Evolutionary conservation across 208 protist genomes (phyloP).

Genomic region (Spironucleus salmonicida): DNA sequence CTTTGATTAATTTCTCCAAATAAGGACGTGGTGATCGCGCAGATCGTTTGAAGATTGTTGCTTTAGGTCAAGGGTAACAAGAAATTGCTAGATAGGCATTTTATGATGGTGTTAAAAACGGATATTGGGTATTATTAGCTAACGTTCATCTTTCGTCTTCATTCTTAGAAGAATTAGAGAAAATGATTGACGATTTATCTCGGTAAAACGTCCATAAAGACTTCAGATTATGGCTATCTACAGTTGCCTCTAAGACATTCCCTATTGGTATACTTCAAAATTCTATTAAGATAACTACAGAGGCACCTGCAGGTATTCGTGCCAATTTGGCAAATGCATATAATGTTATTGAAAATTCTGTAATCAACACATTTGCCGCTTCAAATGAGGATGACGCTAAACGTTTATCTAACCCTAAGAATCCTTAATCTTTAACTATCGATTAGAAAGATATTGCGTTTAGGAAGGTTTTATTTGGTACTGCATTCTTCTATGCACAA

Average conservation of each 20-base stretch:
- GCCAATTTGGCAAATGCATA: slow-evolving; percentile 84
- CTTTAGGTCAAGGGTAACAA: slow-evolving; percentile 83
- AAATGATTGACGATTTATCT: slow-evolving; percentile 73
- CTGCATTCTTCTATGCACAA: slow-evolving; percentile 90
- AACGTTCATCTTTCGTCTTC: slow-evolving; percentile 90
- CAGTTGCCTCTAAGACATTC: slow-evolving; percentile 76
- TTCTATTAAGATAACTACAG: slow-evolving; percentile 91
- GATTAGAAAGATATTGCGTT: slow-evolving; percentile 53
- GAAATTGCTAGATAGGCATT: slow-evolving; percentile 73
- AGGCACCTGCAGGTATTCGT: slow-evolving; percentile 86
- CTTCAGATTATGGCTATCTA: slow-evolving; percentile 94
- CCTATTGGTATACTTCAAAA: slow-evolving; percentile 50
- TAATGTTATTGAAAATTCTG: slow-evolving; percentile 64
- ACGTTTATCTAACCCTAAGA: slow-evolving; percentile 51
- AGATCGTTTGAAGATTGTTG: slow-evolving; percentile 64
- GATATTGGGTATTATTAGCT: slow-evolving; percentile 70
- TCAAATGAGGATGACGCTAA: slow-evolving; percentile 36
- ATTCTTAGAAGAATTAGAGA: slow-evolving; percentile 86
- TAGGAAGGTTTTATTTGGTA: slow-evolving; percentile 75
- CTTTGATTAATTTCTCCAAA: slow-evolving; percentile 67
- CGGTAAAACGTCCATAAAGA: slow-evolving; percentile 67
- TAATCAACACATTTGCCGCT: slow-evolving; percentile 56
- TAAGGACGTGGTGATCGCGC: slow-evolving; percentile 53
- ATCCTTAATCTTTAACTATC: slow-evolving; percentile 26
- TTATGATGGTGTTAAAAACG: slow-evolving; percentile 65